Evolutionary conservation across 768 basidiomycete species (phyloP).

Genomic region (Suillus bovinus): DNA sequence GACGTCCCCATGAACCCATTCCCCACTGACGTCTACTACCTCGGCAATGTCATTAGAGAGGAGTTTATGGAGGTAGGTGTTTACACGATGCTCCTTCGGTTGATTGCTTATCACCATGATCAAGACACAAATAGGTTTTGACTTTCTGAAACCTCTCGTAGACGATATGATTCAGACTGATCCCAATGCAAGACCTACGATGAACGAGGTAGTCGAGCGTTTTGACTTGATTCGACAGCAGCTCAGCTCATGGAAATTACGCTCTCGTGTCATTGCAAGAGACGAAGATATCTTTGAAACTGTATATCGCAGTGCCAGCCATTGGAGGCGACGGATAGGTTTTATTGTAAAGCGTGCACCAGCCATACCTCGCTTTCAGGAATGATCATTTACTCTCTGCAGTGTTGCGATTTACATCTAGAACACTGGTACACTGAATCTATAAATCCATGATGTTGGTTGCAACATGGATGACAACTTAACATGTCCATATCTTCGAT

Average conservation of each 20-base stretch:
- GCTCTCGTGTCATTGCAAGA: slow-evolving; percentile 26
- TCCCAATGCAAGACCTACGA: slow-evolving; percentile 21
- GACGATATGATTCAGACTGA: slow-evolving; percentile 24
- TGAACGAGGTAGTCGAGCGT: slow-evolving; percentile 22
- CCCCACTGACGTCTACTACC: slow-evolving; percentile 43
- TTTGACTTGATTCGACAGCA: slow-evolving; percentile 16
- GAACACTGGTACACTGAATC: too few relatives aligned
- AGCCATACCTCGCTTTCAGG: not conserved
- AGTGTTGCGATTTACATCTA: too few relatives aligned
- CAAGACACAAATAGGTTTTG: slow-evolving; percentile 15
- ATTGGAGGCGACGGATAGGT: slow-evolving; percentile 27
- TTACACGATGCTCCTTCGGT: too few relatives aligned
- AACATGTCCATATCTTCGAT: too few relatives aligned
- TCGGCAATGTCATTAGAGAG: slow-evolving; percentile 39
- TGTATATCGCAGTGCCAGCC: slow-evolving; percentile 14
- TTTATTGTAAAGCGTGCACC: slow-evolving; percentile 8
- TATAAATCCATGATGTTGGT: too few relatives aligned
- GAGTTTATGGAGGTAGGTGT: slow-evolving; percentile 33
- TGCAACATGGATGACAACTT: too few relatives aligned
- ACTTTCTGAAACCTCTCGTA: slow-evolving; percentile 26
- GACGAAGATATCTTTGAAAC: slow-evolving; percentile 12
- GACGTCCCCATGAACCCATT: slow-evolving; percentile 37
- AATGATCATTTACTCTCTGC: not conserved
- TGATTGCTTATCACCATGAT: not conserved
- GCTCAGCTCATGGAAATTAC: slow-evolving; percentile 19